A percentile compares a stretch with the other conserved stretches of the same genome.
Evolutionary conservation across 257 asterid species (phyloP).

Genomic region (Gardenia jasminoides): DNA sequence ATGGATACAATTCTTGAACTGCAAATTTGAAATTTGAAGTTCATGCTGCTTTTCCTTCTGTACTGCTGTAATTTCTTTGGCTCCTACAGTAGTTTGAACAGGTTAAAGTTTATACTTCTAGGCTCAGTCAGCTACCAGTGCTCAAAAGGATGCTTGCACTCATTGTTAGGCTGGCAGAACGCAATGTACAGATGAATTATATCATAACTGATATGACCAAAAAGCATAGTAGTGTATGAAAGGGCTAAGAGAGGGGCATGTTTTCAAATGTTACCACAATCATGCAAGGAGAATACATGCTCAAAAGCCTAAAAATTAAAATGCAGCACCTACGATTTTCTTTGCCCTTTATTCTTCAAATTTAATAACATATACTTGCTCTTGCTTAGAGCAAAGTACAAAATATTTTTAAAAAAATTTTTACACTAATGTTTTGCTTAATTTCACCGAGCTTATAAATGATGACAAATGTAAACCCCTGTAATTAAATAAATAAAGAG

Average conservation of each 20-base stretch:
- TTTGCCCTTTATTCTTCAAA: background rate
- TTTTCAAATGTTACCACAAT: background rate
- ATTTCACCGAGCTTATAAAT: too few relatives aligned
- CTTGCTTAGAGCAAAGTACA: background rate
- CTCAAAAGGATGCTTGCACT: background rate
- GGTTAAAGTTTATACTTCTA: background rate
- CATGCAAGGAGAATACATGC: background rate
- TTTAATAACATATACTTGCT: background rate
- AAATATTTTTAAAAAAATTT: too few relatives aligned
- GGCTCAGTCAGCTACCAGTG: background rate
- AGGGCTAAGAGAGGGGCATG: background rate
- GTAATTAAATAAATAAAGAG: too few relatives aligned
- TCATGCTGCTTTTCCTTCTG: conserved; percentile 6
- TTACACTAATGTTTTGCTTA: too few relatives aligned
- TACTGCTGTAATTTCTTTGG: background rate
- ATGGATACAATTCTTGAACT: conserved; percentile 42
- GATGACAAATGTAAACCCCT: too few relatives aligned
- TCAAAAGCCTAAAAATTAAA: too few relatives aligned
- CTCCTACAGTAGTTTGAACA: background rate
- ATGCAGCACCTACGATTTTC: background rate
- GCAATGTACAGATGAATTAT: background rate
- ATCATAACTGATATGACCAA: background rate
- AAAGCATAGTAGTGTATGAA: too few relatives aligned
- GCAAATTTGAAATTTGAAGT: conserved; percentile 30
- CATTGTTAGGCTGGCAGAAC: background rate